These are phyloP conservation scores for Cladosporium colombiae DNA, from an alignment of 2,329 filamentous ascomycete genomes.

Conservation along the genomic window DNA sequence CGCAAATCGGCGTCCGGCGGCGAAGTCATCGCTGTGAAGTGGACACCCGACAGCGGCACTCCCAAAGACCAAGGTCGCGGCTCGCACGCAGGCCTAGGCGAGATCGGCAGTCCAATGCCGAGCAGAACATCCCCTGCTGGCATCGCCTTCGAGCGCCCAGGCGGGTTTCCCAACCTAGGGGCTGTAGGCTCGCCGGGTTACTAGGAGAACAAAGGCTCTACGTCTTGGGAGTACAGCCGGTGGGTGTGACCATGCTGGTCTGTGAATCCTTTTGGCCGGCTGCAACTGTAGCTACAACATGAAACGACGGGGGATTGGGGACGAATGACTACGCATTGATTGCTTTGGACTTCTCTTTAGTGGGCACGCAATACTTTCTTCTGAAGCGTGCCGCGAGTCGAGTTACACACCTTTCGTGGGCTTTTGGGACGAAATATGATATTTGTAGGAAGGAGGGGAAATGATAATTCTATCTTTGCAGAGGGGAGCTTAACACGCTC, in stretches of 20 bases:
- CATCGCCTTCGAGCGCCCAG: constrained; percentile 29
- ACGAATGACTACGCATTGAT: background rate
- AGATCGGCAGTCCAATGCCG: constrained; percentile 51
- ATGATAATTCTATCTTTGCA: background rate
- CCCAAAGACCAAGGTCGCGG: constrained; percentile 32
- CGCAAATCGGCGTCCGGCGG: constrained; percentile 32
- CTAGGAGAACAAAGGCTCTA: background rate
- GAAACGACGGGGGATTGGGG: background rate
- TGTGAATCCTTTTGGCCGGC: background rate
- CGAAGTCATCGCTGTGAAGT: constrained; percentile 47
- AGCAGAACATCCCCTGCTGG: constrained; percentile 43
- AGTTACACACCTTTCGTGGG: background rate
- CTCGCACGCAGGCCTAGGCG: constrained; percentile 41
- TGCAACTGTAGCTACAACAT: background rate
- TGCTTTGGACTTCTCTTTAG: background rate
- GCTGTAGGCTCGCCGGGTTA: constrained; percentile 25
- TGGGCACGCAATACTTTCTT: background rate
- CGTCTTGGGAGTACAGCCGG: background rate
- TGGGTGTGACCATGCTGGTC: background rate
- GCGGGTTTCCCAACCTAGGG: constrained; percentile 31
- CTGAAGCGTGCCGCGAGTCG: background rate
- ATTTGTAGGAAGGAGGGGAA: background rate
- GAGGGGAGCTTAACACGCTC: background rate
- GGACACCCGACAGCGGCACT: constrained; percentile 37
- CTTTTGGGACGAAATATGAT: constrained; percentile 1